Base-by-base conservation (phyloP, 331 rosid species). In the Stylosanthes scabra region DNA sequence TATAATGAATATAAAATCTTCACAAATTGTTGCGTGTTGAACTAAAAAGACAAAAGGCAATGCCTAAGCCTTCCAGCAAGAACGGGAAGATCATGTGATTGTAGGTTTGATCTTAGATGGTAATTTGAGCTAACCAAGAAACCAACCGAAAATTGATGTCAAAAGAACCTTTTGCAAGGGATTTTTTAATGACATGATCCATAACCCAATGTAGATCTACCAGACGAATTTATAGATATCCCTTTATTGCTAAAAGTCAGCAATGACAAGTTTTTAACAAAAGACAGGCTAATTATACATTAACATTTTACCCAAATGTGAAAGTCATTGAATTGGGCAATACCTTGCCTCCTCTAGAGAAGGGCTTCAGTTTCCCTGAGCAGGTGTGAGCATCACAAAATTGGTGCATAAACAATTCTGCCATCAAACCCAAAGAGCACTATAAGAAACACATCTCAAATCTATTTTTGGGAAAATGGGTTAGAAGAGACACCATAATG, bases 321-420 rank as follows among this genome's bases (percentile, higher is more conserved):
- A 66, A 39, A 59, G 5, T 9, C 13, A 46, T 6, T 4, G 13
- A 49, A 27, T 50, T 77, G 74, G 46, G 74, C 59, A 69, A 76
- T 80, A 92, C 97, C 96, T 58, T 87, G 76, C 91, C 98, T 79
- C 96, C 95, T 76, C 89, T 90, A 8, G 96, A 78, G 73, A 92
- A 92, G 46, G 88, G 98, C 72, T 81, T 90, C 27, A 37, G 87
- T 76, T 90, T 90, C 55, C 89, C 87, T 0, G 87, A 86, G 88
- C 97, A 92, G 66, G 91, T 77, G 71, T 86, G 98, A 68, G 96
- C 88, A 49, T 87, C 94, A 82, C 98, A 92, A 80, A 90, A 92
- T 82, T 92, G 97, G 73, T 74, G 97, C 84, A 86, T 85, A 79
- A 92, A 92, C 82, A 90, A 79, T 63, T 92, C 97, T 92, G 64